phyloP scores from a whole-genome alignment of 2,329 filamentous ascomycete species.

The Pestalotiopsis sp. region DNA sequence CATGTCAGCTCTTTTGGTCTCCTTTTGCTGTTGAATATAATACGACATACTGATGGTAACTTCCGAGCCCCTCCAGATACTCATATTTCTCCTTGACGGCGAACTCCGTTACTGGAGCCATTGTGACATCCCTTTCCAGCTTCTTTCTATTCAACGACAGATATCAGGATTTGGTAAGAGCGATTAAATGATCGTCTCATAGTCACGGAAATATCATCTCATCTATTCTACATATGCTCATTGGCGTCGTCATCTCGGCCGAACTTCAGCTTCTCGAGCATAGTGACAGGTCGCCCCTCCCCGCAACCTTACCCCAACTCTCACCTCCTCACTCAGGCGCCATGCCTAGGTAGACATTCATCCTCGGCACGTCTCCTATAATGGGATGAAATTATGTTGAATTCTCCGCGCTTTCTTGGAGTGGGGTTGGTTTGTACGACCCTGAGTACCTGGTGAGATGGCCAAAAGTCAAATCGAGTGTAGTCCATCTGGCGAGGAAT shows the following conservation, averaged over 20 bases:
- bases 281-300: background rate
- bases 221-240: background rate
- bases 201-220: background rate
- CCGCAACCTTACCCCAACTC: constrained; percentile 5
- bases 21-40: no score
- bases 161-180: background rate
- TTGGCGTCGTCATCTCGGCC: background rate
- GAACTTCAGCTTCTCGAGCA: background rate
- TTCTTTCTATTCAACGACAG: background rate
- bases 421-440: background rate
- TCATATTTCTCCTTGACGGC: constrained; percentile 8
- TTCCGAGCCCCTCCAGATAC: constrained; percentile 6
- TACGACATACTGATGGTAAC: constrained; percentile 5
- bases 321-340: background rate
- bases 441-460: background rate
- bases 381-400: background rate
- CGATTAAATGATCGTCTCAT: background rate
- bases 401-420: background rate
- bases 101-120: constrained; percentile 11
- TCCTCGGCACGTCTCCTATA: background rate
- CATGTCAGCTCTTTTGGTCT: no score
- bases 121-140: background rate
- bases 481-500: background rate
- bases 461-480: background rate
- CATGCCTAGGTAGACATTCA: background rate